A percentile compares a stretch with the other conserved stretches of the same genome.
Evolutionary conservation across 2,329 filamentous ascomycete genomes (phyloP).

Genomic region (Endoconidiophora laricicola): DNA sequence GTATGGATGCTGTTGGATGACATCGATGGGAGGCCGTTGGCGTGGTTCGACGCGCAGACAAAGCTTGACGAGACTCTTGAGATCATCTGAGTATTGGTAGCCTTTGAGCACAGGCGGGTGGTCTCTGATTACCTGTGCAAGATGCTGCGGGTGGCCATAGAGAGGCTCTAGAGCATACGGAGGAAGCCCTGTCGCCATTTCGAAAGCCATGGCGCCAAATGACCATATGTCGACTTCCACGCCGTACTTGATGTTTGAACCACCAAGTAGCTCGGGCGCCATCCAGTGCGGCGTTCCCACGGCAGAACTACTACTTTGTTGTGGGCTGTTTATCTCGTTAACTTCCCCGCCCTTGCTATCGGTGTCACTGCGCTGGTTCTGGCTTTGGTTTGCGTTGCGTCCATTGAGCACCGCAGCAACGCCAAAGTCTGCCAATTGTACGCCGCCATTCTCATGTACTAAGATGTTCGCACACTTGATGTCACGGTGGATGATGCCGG

Average conservation of each 20-base stretch:
- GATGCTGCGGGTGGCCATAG: slow-evolving; percentile 23
- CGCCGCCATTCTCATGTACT: slow-evolving; percentile 56
- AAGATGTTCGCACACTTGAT: slow-evolving; percentile 68
- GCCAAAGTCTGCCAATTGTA: slow-evolving; percentile 75
- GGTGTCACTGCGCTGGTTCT: slow-evolving; percentile 27
- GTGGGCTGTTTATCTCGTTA: too few species aligned
- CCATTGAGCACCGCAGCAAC: slow-evolving; percentile 42
- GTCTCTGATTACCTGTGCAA: slow-evolving; percentile 40
- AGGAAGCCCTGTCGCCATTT: slow-evolving; percentile 63
- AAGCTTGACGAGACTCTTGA: slow-evolving; percentile 56
- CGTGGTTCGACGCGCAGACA: slow-evolving; percentile 54
- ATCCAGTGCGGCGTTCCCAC: slow-evolving; percentile 78
- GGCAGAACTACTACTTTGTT: slow-evolving; percentile 33
- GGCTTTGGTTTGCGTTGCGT: neutral
- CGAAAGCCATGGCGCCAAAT: slow-evolving; percentile 64
- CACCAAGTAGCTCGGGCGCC: slow-evolving; percentile 59
- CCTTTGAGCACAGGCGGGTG: slow-evolving; percentile 54
- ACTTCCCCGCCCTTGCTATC: slow-evolving; percentile 52
- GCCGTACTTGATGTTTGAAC: slow-evolving; percentile 31
- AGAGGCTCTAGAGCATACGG: slow-evolving; percentile 40
- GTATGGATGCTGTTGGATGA: slow-evolving; percentile 54
- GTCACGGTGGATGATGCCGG: slow-evolving; percentile 54
- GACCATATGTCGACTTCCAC: slow-evolving; percentile 72
- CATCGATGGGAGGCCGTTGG: slow-evolving; percentile 51
- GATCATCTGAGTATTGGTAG: slow-evolving; percentile 48